These are phyloP conservation scores for Arctium lappa DNA, from an alignment of 129 eudicot species.

Conservation along the genomic window DNA sequence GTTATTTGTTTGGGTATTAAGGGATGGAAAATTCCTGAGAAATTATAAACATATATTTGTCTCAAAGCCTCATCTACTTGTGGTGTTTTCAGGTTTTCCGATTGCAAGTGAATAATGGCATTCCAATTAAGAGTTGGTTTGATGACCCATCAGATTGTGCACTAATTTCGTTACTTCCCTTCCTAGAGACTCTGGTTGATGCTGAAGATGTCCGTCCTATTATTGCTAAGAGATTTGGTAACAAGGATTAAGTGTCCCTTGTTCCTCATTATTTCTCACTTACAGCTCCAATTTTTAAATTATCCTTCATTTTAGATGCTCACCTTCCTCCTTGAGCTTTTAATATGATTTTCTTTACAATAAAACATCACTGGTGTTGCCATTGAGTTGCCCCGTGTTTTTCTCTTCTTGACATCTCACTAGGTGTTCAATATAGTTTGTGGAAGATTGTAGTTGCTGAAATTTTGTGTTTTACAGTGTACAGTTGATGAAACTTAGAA, in stretches of 20 bases:
- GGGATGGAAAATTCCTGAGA: background rate
- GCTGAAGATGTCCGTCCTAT: constrained; percentile 82
- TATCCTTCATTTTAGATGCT: constrained; percentile 22
- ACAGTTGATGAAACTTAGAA: constrained; percentile 41
- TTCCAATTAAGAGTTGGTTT: constrained; percentile 89
- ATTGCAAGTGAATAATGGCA: constrained; percentile 79
- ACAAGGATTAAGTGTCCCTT: constrained; percentile 68
- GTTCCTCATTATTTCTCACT: constrained; percentile 35
- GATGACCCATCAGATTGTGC: constrained; percentile 76
- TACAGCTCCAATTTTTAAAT: constrained; percentile 22
- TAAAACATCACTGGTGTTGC: constrained; percentile 9
- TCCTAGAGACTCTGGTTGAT: constrained; percentile 68
- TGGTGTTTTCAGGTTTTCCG: constrained; percentile 43
- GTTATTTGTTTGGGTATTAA: background rate
- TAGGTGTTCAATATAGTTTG: constrained; percentile 33
- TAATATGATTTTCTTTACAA: constrained; percentile 28
- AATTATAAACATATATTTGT: background rate
- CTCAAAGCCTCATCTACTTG: background rate
- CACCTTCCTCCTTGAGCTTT: constrained; percentile 31
- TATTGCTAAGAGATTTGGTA: constrained; percentile 74
- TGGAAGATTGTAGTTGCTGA: constrained; percentile 22
- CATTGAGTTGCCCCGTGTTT: constrained; percentile 21
- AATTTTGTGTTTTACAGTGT: constrained; percentile 35
- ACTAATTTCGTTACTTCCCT: constrained; percentile 63
- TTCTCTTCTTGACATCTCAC: constrained; percentile 13